Evolutionary conservation across 139 green algal genomes (phyloP).

Genomic region (Auxenochlorella protothecoides): DNA sequence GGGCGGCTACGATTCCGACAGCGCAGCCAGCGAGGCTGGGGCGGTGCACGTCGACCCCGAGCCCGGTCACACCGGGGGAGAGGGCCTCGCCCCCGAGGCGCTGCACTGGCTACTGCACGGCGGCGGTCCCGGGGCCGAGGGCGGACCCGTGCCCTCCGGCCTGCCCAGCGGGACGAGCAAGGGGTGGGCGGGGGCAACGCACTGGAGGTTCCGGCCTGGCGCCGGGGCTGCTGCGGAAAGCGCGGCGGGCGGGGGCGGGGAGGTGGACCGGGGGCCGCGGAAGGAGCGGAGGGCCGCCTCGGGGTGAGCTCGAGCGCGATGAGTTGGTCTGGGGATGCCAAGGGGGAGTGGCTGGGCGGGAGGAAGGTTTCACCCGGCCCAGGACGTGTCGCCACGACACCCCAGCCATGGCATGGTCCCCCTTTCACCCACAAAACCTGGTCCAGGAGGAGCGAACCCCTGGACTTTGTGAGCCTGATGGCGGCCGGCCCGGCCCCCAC

Average conservation of each 20-base stretch:
- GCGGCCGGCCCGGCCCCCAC: constrained; percentile 9
- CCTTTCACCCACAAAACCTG: too few relatives aligned
- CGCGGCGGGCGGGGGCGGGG: background rate
- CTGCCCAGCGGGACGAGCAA: background rate
- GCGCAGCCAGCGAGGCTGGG: too few relatives aligned
- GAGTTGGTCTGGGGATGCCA: background rate
- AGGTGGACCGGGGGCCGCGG: background rate
- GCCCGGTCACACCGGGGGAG: too few relatives aligned
- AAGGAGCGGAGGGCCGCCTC: background rate
- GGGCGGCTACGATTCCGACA: too few relatives aligned
- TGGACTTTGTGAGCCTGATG: constrained; percentile 64
- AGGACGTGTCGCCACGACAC: too few relatives aligned
- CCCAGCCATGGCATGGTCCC: too few relatives aligned
- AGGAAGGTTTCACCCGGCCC: background rate
- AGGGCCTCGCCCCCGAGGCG: too few relatives aligned
- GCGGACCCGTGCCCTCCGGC: too few relatives aligned
- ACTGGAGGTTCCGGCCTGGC: constrained; percentile 47
- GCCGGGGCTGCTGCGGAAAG: constrained; percentile 3
- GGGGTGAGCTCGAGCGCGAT: too few relatives aligned
- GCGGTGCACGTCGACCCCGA: too few relatives aligned
- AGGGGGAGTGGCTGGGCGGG: background rate
- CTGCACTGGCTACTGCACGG: too few relatives aligned
- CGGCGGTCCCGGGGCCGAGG: too few relatives aligned
- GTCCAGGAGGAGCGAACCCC: constrained; percentile 13
- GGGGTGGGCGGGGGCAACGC: constrained; percentile 45